These are phyloP conservation scores for Debaryomycetaceae sp. DNA, from an alignment of 1,139 yeast genomes.

Conservation along the genomic window DNA sequence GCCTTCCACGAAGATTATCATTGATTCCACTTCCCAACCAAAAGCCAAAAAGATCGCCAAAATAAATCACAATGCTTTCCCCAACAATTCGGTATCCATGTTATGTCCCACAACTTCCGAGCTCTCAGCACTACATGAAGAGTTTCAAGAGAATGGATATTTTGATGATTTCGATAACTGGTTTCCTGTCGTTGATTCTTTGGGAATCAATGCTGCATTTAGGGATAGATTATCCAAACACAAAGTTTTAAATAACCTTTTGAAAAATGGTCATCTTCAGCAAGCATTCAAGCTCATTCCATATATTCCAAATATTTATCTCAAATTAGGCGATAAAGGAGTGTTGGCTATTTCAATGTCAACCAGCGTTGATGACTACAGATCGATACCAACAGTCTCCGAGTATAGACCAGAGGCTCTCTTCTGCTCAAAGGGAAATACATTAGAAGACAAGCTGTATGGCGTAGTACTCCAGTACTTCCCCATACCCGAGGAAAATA, in stretches of 20 bases:
- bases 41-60: conserved; percentile 47
- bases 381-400: conserved; percentile 37
- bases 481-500: conserved; percentile 42
- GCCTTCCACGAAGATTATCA: conserved; percentile 32
- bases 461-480: conserved; percentile 67
- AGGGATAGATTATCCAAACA: conserved; percentile 35
- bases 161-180: conserved; percentile 64
- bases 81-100: conserved; percentile 33
- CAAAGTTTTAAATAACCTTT: conserved; percentile 20
- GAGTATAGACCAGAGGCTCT: conserved; percentile 25
- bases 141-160: conserved; percentile 45
- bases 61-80: conserved; percentile 22
- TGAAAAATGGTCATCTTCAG: conserved; percentile 56
- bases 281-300: conserved; percentile 72
- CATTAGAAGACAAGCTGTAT: conserved; percentile 18
- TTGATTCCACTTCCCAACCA: conserved; percentile 76
- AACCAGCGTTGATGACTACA: conserved; percentile 25
- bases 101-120: conserved; percentile 72
- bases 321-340: conserved; percentile 71
- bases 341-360: conserved; percentile 44
- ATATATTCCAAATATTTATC: conserved; percentile 60
- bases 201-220: conserved; percentile 50
- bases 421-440: conserved; percentile 15
- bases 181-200: conserved; percentile 70
- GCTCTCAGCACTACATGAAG: conserved; percentile 49